Evolutionary conservation across 23 red algal genomes (phyloP), one percentile per base, ranked within the genome.

Genomic region (Gracilaria domingensis): DNA sequence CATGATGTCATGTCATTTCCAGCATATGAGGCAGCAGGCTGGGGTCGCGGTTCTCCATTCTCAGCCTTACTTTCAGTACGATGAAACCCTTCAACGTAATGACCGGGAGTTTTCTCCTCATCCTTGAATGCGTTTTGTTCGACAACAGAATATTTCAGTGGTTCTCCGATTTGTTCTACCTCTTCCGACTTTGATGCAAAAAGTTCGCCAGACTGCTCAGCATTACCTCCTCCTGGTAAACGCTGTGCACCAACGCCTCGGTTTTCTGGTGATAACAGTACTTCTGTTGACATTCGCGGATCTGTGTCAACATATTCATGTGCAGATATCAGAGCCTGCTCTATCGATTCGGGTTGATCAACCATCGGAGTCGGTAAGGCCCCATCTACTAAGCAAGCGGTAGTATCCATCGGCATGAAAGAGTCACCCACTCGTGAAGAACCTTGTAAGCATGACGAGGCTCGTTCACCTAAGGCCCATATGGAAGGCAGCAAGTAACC

Each of bases 281-380:
- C 64, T 33, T 56, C 64, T 71, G 67, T 44, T 21, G 38, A 55
- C 23, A 57, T 36, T 25, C 38, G 58, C 12, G 81, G 53, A 33
- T 82, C 54, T 11, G 50, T 30, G 33, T 55, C 30, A 20, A 70
- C 72, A 17, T 33, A 62, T 5, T 78, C 75, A 58, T 81, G 87
- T 11, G 87, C 56, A 29, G 80, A 73, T 49, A 92, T 42, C 29
- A 92, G 37, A 45, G 89, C 62, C 30, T 92, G 59, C 51, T 92
- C 89, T 50, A 92, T 92, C 24, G 89, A 92, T 66, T 90, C 87
- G 6, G 65, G 84, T 36, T 81, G 74, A 66, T 90, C 87, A 80
- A 84, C 89, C 38, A 84, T 70, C 0, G 79, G 79, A 49, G 84
- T 65, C 20, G 80, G 76, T 23, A 92, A 40, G 21, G 89, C 89